Percentiles rank a stretch among this genome's conserved stretches.
These are phyloP conservation scores for Sedum album DNA, from an alignment of 164 flowering plant species.

Conservation along the genomic window DNA sequence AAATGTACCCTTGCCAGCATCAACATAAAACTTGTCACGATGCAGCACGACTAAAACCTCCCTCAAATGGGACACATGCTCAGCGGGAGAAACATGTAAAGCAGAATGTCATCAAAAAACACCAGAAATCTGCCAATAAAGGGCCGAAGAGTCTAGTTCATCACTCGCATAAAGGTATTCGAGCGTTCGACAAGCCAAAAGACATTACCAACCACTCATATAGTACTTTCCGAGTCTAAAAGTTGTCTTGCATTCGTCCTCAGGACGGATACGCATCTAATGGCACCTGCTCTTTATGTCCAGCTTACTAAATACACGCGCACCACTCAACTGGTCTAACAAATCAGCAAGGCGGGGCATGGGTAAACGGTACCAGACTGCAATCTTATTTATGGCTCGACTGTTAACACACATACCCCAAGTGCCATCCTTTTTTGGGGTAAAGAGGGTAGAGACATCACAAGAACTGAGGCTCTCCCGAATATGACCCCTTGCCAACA, in stretches of 20 bases:
- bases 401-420: constrained; percentile 4
- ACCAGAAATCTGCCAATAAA: constrained; percentile 1
- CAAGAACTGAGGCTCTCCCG: not conserved
- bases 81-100: not conserved
- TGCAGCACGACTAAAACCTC: not conserved
- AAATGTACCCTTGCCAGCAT: too few species aligned
- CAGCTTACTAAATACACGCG: not conserved
- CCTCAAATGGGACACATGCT: not conserved
- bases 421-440: not conserved
- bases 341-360: not conserved
- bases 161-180: not conserved
- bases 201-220: not conserved
- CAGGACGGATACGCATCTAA: not conserved
- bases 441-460: not conserved
- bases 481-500: not conserved
- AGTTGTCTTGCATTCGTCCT: not conserved
- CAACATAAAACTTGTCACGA: not conserved
- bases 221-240: not conserved
- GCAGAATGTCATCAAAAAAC: not conserved
- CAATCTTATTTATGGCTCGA: not conserved
- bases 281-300: constrained; percentile 3
- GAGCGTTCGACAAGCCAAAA: not conserved
- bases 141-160: not conserved
- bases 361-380: not conserved
- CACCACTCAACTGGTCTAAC: too few species aligned